A percentile compares a stretch with the other conserved stretches of the same genome.
phyloP scores from a whole-genome alignment of 768 basidiomycete genomes.

The Suillus paluster region DNA sequence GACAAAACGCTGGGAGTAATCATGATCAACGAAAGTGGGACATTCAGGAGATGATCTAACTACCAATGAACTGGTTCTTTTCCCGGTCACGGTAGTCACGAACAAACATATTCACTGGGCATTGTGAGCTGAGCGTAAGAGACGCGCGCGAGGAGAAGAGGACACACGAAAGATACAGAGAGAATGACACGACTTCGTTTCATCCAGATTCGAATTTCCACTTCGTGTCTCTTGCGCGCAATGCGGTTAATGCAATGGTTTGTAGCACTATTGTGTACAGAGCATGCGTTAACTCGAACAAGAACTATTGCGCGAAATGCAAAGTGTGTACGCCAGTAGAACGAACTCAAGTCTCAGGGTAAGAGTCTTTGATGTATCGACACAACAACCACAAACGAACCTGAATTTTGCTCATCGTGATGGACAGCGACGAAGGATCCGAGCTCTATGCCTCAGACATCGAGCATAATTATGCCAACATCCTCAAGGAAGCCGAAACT shows the following conservation, averaged over 20 bases:
- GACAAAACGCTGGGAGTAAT: background rate
- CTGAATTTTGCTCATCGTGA: conserved; percentile 8
- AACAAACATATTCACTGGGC: too few relatives aligned
- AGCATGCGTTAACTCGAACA: too few relatives aligned
- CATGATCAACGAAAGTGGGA: background rate
- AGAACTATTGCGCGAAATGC: too few relatives aligned
- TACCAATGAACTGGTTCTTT: background rate
- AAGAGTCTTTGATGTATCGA: too few relatives aligned
- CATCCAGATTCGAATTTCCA: too few relatives aligned
- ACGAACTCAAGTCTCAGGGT: background rate
- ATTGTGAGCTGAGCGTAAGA: background rate
- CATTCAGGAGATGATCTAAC: background rate
- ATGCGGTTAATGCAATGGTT: background rate
- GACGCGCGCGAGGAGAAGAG: background rate
- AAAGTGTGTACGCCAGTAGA: background rate
- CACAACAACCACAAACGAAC: background rate
- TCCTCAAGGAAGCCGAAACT: conserved; percentile 15
- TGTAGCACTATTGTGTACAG: too few relatives aligned
- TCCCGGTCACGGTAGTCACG: too few relatives aligned
- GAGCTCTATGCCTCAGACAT: conserved; percentile 34
- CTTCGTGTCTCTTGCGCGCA: background rate
- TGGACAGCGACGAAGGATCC: conserved; percentile 31
- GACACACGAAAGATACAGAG: background rate
- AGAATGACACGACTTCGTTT: background rate
- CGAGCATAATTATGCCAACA: conserved; percentile 20